A percentile compares a stretch with the other conserved stretches of the same genome.
phyloP scores from a whole-genome alignment of 2,329 filamentous ascomycete species.

The Colletotrichum ledebouriae region DNA sequence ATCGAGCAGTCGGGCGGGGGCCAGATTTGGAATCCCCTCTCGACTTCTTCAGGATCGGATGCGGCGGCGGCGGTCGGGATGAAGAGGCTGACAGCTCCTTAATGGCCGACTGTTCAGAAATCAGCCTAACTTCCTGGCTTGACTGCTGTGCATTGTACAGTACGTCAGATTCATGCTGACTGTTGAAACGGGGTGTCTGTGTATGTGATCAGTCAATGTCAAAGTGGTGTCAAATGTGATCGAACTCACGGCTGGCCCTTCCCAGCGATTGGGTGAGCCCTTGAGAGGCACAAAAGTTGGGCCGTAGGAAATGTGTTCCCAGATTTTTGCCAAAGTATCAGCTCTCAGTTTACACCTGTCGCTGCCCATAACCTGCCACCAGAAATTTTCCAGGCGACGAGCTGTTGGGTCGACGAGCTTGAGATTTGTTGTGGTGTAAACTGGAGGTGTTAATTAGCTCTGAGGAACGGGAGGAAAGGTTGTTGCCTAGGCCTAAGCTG shows the following conservation, averaged over 20 bases:
- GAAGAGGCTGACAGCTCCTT: conserved; percentile 55
- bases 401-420: conserved; percentile 73
- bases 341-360: conserved; percentile 66
- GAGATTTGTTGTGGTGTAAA: conserved; percentile 72
- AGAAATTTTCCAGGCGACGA: conserved; percentile 73
- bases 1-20: conserved; percentile 71
- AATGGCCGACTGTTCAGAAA: conserved; percentile 44
- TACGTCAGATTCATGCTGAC: conserved; percentile 41
- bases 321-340: conserved; percentile 66
- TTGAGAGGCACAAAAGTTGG: conserved; percentile 69
- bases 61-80: conserved; percentile 61
- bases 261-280: conserved; percentile 67
- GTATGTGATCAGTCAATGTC: conserved; percentile 27
- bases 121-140: conserved; percentile 33
- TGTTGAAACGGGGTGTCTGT: conserved; percentile 42
- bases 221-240: conserved; percentile 14
- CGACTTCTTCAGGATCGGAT: conserved; percentile 72
- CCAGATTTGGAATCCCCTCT: conserved; percentile 66
- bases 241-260: conserved; percentile 60
- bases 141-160: conserved; percentile 35
- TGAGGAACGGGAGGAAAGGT: background rate
- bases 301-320: conserved; percentile 69
- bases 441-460: conserved; percentile 51
- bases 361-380: conserved; percentile 76
- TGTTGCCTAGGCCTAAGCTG: background rate